Evolutionary conservation across 768 basidiomycete genomes (phyloP).

Genomic region (Harrya chromipes): DNA sequence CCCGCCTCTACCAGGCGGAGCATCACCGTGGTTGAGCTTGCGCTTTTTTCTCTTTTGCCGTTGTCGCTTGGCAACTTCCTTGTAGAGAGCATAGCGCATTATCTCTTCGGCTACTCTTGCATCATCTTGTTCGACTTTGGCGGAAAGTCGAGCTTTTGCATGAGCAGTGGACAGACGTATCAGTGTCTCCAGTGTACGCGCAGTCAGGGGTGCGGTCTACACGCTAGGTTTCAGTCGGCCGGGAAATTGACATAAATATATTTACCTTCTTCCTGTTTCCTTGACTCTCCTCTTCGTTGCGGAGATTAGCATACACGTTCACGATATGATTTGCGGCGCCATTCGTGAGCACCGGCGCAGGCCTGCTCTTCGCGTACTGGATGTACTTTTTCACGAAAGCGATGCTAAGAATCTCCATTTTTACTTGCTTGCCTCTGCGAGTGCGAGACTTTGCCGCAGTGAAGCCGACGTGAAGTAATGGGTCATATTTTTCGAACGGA

Average conservation of each 20-base stretch:
- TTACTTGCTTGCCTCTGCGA: slow-evolving; percentile 55
- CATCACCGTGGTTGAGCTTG: slow-evolving; percentile 72
- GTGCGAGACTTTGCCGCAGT: slow-evolving; percentile 46
- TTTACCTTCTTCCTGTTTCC: slow-evolving; percentile 82
- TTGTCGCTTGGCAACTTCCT: slow-evolving; percentile 86
- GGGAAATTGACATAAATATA: not conserved
- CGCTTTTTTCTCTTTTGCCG: slow-evolving; percentile 72
- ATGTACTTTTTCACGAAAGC: slow-evolving; percentile 98
- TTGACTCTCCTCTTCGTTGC: slow-evolving; percentile 85
- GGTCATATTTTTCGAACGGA: slow-evolving; percentile 96
- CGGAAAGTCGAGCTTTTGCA: slow-evolving; percentile 89
- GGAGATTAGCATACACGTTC: slow-evolving; percentile 83
- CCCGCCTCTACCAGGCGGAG: slow-evolving; percentile 49
- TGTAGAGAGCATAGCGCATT: slow-evolving; percentile 95
- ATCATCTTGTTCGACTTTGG: slow-evolving; percentile 80
- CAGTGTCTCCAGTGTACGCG: slow-evolving; percentile 96
- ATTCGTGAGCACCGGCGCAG: slow-evolving; percentile 82
- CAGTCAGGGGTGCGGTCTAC: slow-evolving; percentile 95
- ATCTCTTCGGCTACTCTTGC: slow-evolving; percentile 91
- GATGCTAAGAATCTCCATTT: slow-evolving; percentile 86
- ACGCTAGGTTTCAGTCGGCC: slow-evolving; percentile 12
- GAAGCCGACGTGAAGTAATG: slow-evolving; percentile 87
- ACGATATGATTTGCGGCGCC: slow-evolving; percentile 95
- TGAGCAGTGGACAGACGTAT: slow-evolving; percentile 98
- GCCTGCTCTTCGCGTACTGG: slow-evolving; percentile 91